phyloP scores from a whole-genome alignment of 2,329 filamentous ascomycete species.

The Cladobotryum protrusum region DNA sequence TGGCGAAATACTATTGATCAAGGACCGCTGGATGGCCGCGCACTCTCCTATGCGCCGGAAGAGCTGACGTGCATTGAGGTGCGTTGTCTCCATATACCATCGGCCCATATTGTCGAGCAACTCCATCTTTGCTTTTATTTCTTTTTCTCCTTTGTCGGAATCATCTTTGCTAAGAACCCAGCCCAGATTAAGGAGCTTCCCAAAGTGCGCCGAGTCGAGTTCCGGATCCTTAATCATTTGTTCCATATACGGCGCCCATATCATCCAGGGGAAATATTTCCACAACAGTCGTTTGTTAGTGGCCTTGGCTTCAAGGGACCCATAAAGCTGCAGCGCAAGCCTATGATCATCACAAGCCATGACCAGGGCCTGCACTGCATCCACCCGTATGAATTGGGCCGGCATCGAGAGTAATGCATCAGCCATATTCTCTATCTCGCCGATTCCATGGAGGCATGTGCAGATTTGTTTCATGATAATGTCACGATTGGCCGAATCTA shows the following conservation, averaged over 20 bases:
- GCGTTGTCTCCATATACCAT: slow-evolving; percentile 23
- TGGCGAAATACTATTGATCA: slow-evolving; percentile 19
- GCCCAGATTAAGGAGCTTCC: slow-evolving; percentile 22
- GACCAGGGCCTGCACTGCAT: slow-evolving; percentile 14
- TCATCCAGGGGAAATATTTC: slow-evolving; percentile 25
- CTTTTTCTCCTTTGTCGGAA: slow-evolving; percentile 3
- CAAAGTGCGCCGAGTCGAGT: slow-evolving; percentile 19
- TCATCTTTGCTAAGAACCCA: neutral
- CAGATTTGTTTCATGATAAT: slow-evolving; percentile 12
- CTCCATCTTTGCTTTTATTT: slow-evolving; percentile 18
- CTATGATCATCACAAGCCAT: slow-evolving; percentile 19
- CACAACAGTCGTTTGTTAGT: neutral
- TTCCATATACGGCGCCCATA: slow-evolving; percentile 28
- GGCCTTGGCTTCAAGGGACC: slow-evolving; percentile 9
- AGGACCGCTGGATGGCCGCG: slow-evolving; percentile 18
- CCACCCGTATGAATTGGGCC: slow-evolving; percentile 3
- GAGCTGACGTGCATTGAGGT: slow-evolving; percentile 24
- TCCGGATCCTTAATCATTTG: slow-evolving; percentile 27
- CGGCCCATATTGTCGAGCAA: slow-evolving; percentile 26
- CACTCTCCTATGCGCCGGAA: slow-evolving; percentile 26
- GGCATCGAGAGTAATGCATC: slow-evolving; percentile 9
- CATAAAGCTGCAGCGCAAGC: slow-evolving; percentile 21
- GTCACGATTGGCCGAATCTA: slow-evolving; percentile 2
- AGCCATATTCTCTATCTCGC: slow-evolving; percentile 12
- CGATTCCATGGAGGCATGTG: slow-evolving; percentile 11